Percentiles rank a stretch among this genome's conserved stretches.
These are phyloP conservation scores for Starmerella bombicola DNA, from an alignment of 805 yeast species.

Conservation along the genomic window DNA sequence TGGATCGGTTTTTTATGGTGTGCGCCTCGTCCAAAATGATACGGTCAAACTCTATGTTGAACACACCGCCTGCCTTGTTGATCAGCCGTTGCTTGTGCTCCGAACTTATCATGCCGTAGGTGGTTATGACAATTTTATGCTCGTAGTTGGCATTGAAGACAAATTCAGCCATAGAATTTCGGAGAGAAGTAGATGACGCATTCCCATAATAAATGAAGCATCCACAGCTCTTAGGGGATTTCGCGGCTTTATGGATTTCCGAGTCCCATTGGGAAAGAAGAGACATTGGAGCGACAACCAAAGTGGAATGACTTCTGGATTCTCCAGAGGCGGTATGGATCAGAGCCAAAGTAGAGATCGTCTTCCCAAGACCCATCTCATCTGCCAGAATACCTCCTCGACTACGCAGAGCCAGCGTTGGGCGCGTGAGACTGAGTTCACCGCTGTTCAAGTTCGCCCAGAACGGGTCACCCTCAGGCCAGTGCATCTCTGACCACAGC, in stretches of 20 bases:
- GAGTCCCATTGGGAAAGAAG: conserved; percentile 81
- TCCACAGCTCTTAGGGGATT: conserved; percentile 18
- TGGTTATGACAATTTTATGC: conserved; percentile 65
- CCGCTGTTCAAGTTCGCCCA: conserved; percentile 75
- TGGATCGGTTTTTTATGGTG: conserved; percentile 62
- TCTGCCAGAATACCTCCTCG: conserved; percentile 87
- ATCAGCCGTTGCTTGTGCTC: conserved; percentile 46
- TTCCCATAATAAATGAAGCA: conserved; percentile 57
- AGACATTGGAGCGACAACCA: conserved; percentile 83
- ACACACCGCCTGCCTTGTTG: conserved; percentile 30
- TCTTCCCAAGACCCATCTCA: conserved; percentile 95
- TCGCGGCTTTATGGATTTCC: conserved; percentile 49
- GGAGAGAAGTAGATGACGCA: conserved; percentile 29
- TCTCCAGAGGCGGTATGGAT: conserved; percentile 40
- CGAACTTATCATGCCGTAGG: conserved; percentile 74
- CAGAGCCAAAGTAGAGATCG: conserved; percentile 68
- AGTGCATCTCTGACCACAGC: conserved; percentile 63
- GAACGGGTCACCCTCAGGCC: conserved; percentile 50
- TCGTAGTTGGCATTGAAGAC: conserved; percentile 35
- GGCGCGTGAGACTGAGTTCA: conserved; percentile 56
- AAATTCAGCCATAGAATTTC: conserved; percentile 28
- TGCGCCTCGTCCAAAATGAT: conserved; percentile 85
- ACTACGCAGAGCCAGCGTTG: conserved; percentile 46
- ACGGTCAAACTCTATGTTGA: conserved; percentile 60
- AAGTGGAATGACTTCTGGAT: conserved; percentile 33